Base-by-base conservation (phyloP, 768 basidiomycete species). In the Scleroderma bovista region DNA sequence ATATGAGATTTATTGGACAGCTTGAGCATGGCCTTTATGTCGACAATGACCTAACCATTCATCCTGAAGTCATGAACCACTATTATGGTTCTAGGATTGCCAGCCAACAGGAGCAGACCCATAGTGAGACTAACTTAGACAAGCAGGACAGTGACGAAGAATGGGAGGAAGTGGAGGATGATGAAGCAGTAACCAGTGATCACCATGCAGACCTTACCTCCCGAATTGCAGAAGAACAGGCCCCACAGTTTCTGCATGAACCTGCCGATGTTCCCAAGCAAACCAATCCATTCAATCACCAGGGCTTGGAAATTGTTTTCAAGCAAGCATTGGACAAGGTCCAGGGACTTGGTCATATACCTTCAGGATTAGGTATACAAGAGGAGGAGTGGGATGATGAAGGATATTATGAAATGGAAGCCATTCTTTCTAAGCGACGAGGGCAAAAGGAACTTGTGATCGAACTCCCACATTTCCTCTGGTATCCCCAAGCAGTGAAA, bases 61-160 rank as follows among this genome's bases (percentile, higher is more conserved):
- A 59, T 31, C 57, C 57, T 16, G 47, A 51, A 20, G 53, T 51
- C 4, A 46, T 57, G 16, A 46, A 49, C 2, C 47, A 54, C 17
- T 56, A 56, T 34, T 53, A 53, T 32, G 52, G 55, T 9, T 29
- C 9, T 29, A 29, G 26, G 9, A 5, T 9, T 9, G 9, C 4
- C 9, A 5, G 26, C 4, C 26, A 29, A 29, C 3, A 48, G 51
- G 22, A 29, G 33, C 31, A 51, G 29, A n/a, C n/a, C 19, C 13
- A 29, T n/a, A n/a, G n/a, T n/a, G n/a, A n/a, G n/a, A n/a, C n/a
- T n/a, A n/a, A n/a, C n/a, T n/a, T n/a, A n/a, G n/a, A n/a, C n/a
- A 9, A 17, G 44, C 32, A 38, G 23, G 3, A 42, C 9, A 26
- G 29, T 31, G 26, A n/a, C 32, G 26, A 10, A 20, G 39, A 40